These are phyloP conservation scores for Diaporthe vaccinii DNA, from an alignment of 2,329 filamentous ascomycete species.

Conservation along the genomic window DNA sequence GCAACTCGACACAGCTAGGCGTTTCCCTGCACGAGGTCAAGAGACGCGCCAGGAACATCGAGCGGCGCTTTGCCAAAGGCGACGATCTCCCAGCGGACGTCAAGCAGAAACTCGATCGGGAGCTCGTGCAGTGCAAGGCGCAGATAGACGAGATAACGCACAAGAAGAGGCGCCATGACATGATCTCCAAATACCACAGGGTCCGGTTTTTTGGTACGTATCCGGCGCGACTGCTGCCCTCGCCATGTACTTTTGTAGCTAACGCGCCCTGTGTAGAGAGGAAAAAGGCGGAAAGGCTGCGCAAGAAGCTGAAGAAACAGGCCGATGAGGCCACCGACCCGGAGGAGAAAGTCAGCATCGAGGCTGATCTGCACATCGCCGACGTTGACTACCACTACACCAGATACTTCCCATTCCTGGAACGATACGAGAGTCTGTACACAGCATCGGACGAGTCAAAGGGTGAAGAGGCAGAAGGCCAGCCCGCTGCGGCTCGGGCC, in stretches of 20 bases:
- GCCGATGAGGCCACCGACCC: conserved; percentile 65
- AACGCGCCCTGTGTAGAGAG: conserved; percentile 65
- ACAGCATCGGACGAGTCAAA: conserved; percentile 53
- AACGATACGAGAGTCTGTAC: conserved; percentile 78
- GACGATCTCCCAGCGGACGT: conserved; percentile 77
- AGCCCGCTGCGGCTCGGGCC: conserved; percentile 57
- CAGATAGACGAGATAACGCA: conserved; percentile 72
- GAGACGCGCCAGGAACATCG: conserved; percentile 78
- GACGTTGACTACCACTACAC: conserved; percentile 84
- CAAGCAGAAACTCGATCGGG: conserved; percentile 78
- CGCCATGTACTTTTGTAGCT: conserved; percentile 4
- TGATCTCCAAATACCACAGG: conserved; percentile 87
- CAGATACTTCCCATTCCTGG: conserved; percentile 77
- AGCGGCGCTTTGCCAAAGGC: conserved; percentile 73
- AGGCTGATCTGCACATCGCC: conserved; percentile 73
- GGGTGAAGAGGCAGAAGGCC: conserved; percentile 50
- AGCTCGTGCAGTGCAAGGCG: conserved; percentile 75
- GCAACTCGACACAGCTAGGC: conserved; percentile 60
- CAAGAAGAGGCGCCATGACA: conserved; percentile 74
- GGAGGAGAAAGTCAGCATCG: conserved; percentile 65
- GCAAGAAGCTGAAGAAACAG: conserved; percentile 74
- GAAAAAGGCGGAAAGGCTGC: conserved; percentile 77
- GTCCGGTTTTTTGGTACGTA: conserved; percentile 83
- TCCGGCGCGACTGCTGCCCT: not conserved
- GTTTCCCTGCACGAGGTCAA: conserved; percentile 61